These are phyloP conservation scores for Sporopachydermia lactativora DNA, from an alignment of 805 yeast species.

Conservation along the genomic window DNA sequence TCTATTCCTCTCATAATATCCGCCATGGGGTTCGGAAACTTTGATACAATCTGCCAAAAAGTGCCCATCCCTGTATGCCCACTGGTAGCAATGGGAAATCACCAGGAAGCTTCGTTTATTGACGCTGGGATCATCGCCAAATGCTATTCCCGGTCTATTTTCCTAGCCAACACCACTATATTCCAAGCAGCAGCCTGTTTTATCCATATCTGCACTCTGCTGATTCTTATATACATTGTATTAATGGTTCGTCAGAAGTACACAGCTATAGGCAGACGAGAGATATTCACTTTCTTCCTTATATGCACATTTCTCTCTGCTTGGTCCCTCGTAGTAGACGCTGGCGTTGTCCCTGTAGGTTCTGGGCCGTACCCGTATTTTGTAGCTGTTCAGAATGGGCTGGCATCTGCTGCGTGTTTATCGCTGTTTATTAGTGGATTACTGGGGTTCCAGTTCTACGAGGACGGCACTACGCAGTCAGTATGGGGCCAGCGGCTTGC, in stretches of 20 bases:
- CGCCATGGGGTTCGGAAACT: slow-evolving; percentile 53
- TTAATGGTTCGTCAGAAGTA: slow-evolving; percentile 72
- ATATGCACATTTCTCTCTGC: slow-evolving; percentile 41
- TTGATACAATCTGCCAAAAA: slow-evolving; percentile 43
- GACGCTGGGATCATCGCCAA: slow-evolving; percentile 52
- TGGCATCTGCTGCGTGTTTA: slow-evolving; percentile 59
- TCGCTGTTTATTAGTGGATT: slow-evolving; percentile 61
- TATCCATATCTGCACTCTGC: slow-evolving; percentile 62
- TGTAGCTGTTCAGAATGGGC: slow-evolving; percentile 68
- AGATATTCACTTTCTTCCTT: slow-evolving; percentile 65
- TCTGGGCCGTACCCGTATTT: slow-evolving; percentile 63
- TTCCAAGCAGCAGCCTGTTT: slow-evolving; percentile 84
- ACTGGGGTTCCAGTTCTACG: slow-evolving; percentile 83
- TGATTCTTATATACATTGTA: slow-evolving; percentile 51
- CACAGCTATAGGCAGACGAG: slow-evolving; percentile 89
- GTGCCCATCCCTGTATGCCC: slow-evolving; percentile 75
- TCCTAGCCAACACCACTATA: slow-evolving; percentile 80
- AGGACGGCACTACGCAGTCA: slow-evolving; percentile 70
- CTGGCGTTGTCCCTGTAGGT: slow-evolving; percentile 88
- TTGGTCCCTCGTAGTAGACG: slow-evolving; percentile 65
- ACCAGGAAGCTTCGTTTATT: slow-evolving; percentile 18
- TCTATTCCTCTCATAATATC: too few species aligned
- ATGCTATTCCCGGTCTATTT: slow-evolving; percentile 80
- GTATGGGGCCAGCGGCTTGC: slow-evolving; percentile 39
- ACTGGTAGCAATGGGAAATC: slow-evolving; percentile 29